A percentile compares a stretch with the other conserved stretches of the same genome.
Conservation (phyloP, 2,329 filamentous ascomycete genomes). For the Botryosphaeria dothidea region DNA sequence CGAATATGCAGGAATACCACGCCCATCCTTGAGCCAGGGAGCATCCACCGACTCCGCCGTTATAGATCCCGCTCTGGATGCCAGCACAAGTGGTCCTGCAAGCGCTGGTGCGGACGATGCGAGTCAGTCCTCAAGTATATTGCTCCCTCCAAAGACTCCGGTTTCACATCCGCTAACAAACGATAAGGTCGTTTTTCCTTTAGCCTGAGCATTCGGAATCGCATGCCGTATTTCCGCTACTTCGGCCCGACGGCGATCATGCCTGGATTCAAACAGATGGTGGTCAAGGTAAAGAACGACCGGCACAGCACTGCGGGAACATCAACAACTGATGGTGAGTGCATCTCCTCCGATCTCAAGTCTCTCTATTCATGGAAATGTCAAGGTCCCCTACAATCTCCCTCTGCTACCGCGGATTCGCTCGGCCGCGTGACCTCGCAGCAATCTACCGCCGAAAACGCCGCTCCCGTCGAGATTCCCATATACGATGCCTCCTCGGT, state of each 20-base stretch:
- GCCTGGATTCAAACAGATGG: conserved; percentile 91
- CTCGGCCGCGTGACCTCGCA: conserved; percentile 21
- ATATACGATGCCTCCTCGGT: conserved; percentile 75
- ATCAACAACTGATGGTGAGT: conserved; percentile 48
- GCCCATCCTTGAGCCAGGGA: neutral
- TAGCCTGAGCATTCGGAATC: conserved; percentile 56
- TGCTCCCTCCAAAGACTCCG: conserved; percentile 22
- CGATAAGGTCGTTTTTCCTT: conserved; percentile 21
- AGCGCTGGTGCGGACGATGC: conserved; percentile 36
- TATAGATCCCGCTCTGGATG: conserved; percentile 12
- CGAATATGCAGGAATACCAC: neutral
- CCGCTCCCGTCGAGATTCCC: conserved; percentile 54
- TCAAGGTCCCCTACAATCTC: conserved; percentile 33
- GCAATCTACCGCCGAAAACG: conserved; percentile 37
- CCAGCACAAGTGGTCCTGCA: neutral
- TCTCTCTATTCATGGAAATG: conserved; percentile 16
- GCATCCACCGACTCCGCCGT: neutral
- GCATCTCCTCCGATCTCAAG: neutral
- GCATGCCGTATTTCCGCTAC: conserved; percentile 86
- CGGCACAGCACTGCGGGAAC: conserved; percentile 61
- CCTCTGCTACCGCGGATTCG: conserved; percentile 19
- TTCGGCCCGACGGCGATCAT: conserved; percentile 91
- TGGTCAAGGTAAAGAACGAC: conserved; percentile 70
- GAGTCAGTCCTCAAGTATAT: conserved; percentile 31
- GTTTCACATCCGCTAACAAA: conserved; percentile 27